These are phyloP conservation scores for Botrytis tulipae DNA, from an alignment of 2,329 filamentous ascomycete genomes.

Conservation along the genomic window DNA sequence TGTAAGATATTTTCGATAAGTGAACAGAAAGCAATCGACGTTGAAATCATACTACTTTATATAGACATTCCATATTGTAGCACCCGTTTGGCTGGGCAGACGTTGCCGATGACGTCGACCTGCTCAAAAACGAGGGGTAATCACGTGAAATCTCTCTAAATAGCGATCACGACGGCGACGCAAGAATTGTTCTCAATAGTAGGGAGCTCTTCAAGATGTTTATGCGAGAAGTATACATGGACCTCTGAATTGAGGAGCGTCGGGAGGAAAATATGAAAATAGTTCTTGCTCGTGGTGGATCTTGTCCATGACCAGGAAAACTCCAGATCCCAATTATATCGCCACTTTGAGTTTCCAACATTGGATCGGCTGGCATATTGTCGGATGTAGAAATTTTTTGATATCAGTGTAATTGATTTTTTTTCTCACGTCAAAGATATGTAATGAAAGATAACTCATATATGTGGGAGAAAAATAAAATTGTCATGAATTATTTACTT, in stretches of 20 bases:
- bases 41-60: not conserved
- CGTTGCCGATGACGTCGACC: constrained; percentile 3
- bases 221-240: not conserved
- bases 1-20: not conserved
- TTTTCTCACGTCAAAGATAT: not conserved
- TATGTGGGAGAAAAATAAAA: not conserved
- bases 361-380: not conserved
- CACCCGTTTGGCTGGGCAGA: constrained; percentile 7
- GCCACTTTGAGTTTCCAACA: not conserved
- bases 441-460: not conserved
- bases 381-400: not conserved
- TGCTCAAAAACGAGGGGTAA: constrained; percentile 8
- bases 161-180: not conserved
- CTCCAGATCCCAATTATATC: not conserved
- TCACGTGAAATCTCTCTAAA: not conserved
- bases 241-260: not conserved
- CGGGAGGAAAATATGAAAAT: not conserved
- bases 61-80: not conserved
- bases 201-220: not conserved
- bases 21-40: not conserved
- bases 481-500: constrained; percentile 14
- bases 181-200: not conserved
- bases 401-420: not conserved
- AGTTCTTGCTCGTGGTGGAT: not conserved
- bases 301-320: not conserved